Evolutionary conservation across 106 monocot species (phyloP).

Genomic region (Ottelia alismoides): DNA sequence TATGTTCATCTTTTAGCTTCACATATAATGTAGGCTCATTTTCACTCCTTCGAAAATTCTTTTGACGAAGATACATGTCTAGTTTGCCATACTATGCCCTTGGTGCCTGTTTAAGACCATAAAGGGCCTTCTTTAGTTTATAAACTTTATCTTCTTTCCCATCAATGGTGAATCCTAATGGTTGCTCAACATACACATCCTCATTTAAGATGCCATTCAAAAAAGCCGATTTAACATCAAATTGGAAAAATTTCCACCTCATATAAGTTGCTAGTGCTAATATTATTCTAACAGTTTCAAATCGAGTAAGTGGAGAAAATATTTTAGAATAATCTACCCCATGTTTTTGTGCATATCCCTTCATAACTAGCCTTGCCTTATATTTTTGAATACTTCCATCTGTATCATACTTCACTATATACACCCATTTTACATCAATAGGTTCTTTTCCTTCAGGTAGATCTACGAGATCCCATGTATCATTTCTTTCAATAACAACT

Average conservation of each 20-base stretch:
- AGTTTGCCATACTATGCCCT: not conserved
- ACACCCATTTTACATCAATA: conserved; percentile 2
- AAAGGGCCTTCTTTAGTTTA: not conserved
- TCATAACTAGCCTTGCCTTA: not conserved
- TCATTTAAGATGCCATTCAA: no score
- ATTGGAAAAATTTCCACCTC: no score
- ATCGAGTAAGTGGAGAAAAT: not conserved
- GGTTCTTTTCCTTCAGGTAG: not conserved
- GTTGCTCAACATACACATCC: no score
- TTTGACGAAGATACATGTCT: not conserved
- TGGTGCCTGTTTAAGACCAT: conserved; percentile 1
- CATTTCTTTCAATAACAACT: not conserved
- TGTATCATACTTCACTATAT: not conserved
- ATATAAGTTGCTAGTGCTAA: no score
- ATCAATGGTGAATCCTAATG: not conserved
- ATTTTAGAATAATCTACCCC: conserved; percentile 1
- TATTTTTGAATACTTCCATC: conserved; percentile 1
- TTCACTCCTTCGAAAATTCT: not conserved
- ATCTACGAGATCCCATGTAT: not conserved
- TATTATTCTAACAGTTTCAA: no score
- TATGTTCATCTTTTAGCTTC: not conserved
- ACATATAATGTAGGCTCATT: not conserved
- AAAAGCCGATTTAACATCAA: no score
- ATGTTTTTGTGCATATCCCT: conserved; percentile 3
- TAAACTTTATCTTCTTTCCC: conserved; percentile 1